phyloP scores from a whole-genome alignment of 176 grass and related monocot genomes.

The Oropetium thomaeum region DNA sequence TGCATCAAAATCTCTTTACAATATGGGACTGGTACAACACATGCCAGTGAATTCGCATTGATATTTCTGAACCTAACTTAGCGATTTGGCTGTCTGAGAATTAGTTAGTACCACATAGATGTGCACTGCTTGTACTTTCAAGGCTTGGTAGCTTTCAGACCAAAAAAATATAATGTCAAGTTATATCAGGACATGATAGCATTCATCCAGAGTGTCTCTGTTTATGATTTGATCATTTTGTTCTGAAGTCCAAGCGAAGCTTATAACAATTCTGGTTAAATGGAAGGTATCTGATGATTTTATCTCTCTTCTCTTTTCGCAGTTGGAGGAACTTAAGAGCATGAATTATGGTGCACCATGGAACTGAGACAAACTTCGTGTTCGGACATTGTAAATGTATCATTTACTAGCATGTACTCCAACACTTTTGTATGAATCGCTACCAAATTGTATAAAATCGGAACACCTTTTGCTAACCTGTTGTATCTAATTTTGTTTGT shows the following conservation, averaged over 20 bases:
- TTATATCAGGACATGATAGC: neutral
- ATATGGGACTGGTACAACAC: neutral
- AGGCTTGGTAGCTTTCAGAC: neutral
- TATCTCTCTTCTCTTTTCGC: slow-evolving; percentile 18
- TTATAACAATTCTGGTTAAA: neutral
- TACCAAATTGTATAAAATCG: neutral
- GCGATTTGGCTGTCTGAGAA: neutral
- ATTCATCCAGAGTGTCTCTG: neutral
- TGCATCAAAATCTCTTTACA: neutral
- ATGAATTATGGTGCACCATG: slow-evolving; percentile 47
- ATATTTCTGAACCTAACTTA: neutral
- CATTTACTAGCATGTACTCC: slow-evolving; percentile 11
- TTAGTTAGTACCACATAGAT: neutral
- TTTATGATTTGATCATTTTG: neutral
- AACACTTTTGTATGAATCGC: neutral
- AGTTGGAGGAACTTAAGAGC: slow-evolving; percentile 78
- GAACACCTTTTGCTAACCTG: slow-evolving; percentile 1
- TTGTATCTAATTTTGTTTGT: neutral
- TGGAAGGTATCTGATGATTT: slow-evolving; percentile 13
- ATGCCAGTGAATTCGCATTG: neutral
- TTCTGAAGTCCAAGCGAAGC: neutral
- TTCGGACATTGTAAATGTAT: slow-evolving; percentile 30
- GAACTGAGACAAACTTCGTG: slow-evolving; percentile 36
- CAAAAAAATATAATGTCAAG: neutral
- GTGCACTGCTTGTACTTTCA: neutral